Percentiles rank a stretch among this genome's conserved stretches.
Conservation (phyloP, 805 yeast species). For the Saccharomycopsis selenospora region DNA sequence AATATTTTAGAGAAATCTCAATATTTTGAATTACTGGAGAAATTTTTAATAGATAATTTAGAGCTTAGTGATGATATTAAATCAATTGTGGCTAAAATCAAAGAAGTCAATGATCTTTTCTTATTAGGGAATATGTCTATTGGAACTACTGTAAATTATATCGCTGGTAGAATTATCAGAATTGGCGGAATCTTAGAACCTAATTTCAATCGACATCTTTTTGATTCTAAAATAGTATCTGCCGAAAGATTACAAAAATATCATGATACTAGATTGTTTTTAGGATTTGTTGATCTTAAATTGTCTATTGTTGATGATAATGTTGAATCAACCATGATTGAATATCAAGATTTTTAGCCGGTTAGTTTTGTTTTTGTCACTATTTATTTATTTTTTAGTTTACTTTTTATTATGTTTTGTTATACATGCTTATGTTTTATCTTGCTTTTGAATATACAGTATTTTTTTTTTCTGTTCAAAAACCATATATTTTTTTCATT, state of each 20-base stretch:
- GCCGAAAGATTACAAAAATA: not conserved
- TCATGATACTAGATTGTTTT: not conserved
- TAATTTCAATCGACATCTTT: not conserved
- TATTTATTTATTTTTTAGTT: too few species aligned
- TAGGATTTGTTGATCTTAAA: not conserved
- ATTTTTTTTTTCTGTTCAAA: too few species aligned
- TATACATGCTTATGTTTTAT: too few species aligned
- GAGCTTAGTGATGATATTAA: not conserved
- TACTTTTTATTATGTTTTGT: too few species aligned
- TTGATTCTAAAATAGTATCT: not conserved
- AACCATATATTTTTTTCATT: too few species aligned
- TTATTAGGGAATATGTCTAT: not conserved
- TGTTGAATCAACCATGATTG: not conserved
- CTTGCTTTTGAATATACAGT: too few species aligned
- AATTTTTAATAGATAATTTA: slow-evolving; percentile 1
- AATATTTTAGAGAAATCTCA: not conserved
- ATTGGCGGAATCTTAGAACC: slow-evolving; percentile 8
- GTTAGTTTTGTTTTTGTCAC: too few species aligned
- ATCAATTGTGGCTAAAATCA: not conserved
- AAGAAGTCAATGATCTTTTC: slow-evolving; percentile 3
- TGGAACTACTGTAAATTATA: slow-evolving; percentile 4
- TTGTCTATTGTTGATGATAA: not conserved
- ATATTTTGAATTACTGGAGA: not conserved
- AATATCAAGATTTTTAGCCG: not conserved
- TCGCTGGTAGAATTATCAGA: not conserved